Percentiles rank a stretch among this genome's conserved stretches.
phyloP scores from a whole-genome alignment of 345 rosid species.

The Diplotaxis tenuifolia region DNA sequence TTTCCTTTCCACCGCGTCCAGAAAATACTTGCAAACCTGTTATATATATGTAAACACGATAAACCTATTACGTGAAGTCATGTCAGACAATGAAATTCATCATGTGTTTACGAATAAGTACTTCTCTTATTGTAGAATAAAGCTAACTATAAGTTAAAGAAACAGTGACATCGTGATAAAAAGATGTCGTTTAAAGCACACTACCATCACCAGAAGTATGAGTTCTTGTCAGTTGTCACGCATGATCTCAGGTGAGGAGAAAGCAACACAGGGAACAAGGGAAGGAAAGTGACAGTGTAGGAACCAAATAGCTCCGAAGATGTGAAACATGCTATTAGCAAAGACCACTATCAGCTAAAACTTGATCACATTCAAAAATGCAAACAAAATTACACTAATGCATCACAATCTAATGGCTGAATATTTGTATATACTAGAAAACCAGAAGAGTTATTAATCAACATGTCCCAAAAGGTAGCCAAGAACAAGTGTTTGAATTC shows the following conservation, averaged over 20 bases:
- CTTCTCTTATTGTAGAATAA: neutral
- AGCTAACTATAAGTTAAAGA: neutral
- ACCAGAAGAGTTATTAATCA: neutral
- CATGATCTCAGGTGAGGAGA: slow-evolving; percentile 5
- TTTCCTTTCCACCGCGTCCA: slow-evolving; percentile 95
- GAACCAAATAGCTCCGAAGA: neutral
- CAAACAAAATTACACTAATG: neutral
- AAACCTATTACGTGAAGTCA: neutral
- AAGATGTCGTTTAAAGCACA: slow-evolving; percentile 1
- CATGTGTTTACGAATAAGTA: neutral
- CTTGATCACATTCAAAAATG: slow-evolving; percentile 3
- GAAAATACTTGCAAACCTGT: slow-evolving; percentile 93
- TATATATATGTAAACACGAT: neutral
- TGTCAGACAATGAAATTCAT: neutral
- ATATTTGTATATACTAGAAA: neutral
- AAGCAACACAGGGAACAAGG: slow-evolving; percentile 4
- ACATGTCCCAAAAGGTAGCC: neutral
- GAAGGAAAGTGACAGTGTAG: neutral
- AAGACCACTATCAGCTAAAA: slow-evolving; percentile 10
- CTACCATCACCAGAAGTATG: slow-evolving; percentile 27
- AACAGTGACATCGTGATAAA: neutral
- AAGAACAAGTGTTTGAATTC: neutral
- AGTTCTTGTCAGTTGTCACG: slow-evolving; percentile 2
- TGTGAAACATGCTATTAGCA: slow-evolving; percentile 25
- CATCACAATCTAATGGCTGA: neutral